Evolutionary conservation across 257 asterid genomes (phyloP).

Genomic region (Petunia axillaris): DNA sequence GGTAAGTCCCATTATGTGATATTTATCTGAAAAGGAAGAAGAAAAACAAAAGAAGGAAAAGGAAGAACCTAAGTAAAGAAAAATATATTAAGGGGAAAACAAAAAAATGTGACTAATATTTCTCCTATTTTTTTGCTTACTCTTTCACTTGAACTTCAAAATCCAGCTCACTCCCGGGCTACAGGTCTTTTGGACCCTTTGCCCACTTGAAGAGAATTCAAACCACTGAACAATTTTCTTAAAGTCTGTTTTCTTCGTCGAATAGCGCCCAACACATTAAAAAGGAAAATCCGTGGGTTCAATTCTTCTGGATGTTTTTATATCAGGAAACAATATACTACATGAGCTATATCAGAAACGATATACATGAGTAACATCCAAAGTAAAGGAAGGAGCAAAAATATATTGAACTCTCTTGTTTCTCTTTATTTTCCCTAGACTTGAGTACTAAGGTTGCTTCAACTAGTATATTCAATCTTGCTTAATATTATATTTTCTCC

Average conservation of each 20-base stretch:
- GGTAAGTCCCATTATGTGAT: slow-evolving; percentile 41
- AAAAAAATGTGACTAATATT: background rate
- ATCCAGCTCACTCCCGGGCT: fast-evolving
- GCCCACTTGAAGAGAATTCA: background rate
- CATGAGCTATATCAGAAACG: too few species aligned
- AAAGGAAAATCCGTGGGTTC: too few species aligned
- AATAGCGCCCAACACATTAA: too few species aligned
- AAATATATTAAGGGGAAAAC: background rate
- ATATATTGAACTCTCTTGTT: background rate
- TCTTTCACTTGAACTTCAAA: background rate
- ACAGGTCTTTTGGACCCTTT: background rate
- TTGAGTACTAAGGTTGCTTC: background rate
- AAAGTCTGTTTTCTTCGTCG: background rate
- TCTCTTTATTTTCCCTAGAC: background rate
- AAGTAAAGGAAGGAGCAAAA: background rate
- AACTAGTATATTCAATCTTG: background rate
- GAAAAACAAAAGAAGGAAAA: too few species aligned
- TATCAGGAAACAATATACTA: too few species aligned
- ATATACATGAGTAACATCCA: too few species aligned
- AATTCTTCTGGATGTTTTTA: too few species aligned
- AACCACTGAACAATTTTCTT: background rate
- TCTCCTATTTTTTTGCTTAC: background rate
- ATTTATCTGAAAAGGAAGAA: background rate
- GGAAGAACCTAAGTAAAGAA: background rate
- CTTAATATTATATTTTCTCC: background rate